Evolutionary conservation across 768 basidiomycete genomes (phyloP).

Genomic region (Russula foetens): DNA sequence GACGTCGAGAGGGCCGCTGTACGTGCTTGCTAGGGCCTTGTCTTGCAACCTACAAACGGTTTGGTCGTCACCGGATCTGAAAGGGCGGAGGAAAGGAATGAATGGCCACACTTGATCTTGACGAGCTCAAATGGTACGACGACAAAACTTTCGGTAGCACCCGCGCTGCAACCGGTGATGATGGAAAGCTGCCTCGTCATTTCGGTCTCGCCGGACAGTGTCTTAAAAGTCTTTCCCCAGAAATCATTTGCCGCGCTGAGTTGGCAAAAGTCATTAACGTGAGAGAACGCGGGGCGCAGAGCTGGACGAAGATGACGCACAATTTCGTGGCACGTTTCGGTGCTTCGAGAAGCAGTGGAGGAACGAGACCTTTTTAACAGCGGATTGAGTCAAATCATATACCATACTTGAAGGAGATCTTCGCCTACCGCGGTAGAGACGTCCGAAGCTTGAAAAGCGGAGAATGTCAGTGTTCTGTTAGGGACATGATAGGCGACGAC

Average conservation of each 20-base stretch:
- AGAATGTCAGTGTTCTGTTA: neutral
- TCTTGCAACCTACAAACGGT: slow-evolving; percentile 70
- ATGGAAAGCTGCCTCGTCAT: slow-evolving; percentile 89
- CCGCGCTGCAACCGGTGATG: slow-evolving; percentile 87
- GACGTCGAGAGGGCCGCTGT: slow-evolving; percentile 87
- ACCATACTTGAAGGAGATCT: neutral
- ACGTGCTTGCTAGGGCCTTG: slow-evolving; percentile 64
- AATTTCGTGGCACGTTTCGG: slow-evolving; percentile 98
- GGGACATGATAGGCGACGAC: slow-evolving; percentile 18
- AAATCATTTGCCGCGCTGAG: slow-evolving; percentile 77
- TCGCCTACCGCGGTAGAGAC: slow-evolving; percentile 75
- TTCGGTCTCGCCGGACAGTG: slow-evolving; percentile 56
- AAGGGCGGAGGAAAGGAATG: neutral
- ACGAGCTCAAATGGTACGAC: slow-evolving; percentile 97
- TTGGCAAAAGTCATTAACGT: slow-evolving; percentile 7
- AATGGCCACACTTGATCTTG: slow-evolving; percentile 59
- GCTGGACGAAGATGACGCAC: slow-evolving; percentile 34
- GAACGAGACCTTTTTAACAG: slow-evolving; percentile 62
- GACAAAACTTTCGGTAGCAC: slow-evolving; percentile 91
- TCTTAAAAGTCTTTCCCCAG: slow-evolving; percentile 81
- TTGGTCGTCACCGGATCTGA: neutral
- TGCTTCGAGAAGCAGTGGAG: slow-evolving; percentile 90
- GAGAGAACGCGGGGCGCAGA: slow-evolving; percentile 2
- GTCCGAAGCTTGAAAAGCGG: slow-evolving; percentile 46
- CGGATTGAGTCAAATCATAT: neutral